These are phyloP conservation scores for Hanseniaspora osmophila DNA, from an alignment of 805 yeast species.

Conservation along the genomic window DNA sequence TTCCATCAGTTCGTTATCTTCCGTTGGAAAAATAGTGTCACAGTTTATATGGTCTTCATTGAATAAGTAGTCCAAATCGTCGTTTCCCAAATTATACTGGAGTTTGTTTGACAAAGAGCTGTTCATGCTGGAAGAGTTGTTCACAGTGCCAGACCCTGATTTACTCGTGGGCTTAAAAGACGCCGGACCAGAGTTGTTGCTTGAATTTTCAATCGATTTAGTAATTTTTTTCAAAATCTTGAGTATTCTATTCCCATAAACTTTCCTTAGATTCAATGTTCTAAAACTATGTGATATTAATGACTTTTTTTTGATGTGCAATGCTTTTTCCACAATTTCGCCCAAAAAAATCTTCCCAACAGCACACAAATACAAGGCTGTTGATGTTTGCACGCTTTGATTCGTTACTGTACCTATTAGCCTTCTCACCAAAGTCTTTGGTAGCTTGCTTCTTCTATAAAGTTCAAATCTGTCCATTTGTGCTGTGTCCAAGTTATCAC, in stretches of 20 bases:
- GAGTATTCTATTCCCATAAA: constrained; percentile 20
- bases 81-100: not conserved
- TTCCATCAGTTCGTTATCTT: not conserved
- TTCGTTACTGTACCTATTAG: constrained; percentile 66
- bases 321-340: constrained; percentile 72
- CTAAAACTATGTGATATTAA: constrained; percentile 27
- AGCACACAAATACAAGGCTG: constrained; percentile 73
- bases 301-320: constrained; percentile 50
- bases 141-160: not conserved
- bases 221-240: constrained; percentile 25
- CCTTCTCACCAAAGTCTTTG: constrained; percentile 64
- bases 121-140: not conserved
- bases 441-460: constrained; percentile 63
- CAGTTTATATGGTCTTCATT: not conserved
- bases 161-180: not conserved
- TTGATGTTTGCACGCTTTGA: constrained; percentile 65
- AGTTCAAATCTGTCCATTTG: constrained; percentile 83
- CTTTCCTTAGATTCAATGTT: constrained; percentile 30
- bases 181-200: not conserved
- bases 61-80: not conserved
- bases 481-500: constrained; percentile 61
- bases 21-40: not conserved
- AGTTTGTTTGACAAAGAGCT: not conserved
- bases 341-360: constrained; percentile 82
- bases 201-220: not conserved